Evolutionary conservation across 129 eudicot genomes (phyloP).

Genomic region (Cynara cardunculus): DNA sequence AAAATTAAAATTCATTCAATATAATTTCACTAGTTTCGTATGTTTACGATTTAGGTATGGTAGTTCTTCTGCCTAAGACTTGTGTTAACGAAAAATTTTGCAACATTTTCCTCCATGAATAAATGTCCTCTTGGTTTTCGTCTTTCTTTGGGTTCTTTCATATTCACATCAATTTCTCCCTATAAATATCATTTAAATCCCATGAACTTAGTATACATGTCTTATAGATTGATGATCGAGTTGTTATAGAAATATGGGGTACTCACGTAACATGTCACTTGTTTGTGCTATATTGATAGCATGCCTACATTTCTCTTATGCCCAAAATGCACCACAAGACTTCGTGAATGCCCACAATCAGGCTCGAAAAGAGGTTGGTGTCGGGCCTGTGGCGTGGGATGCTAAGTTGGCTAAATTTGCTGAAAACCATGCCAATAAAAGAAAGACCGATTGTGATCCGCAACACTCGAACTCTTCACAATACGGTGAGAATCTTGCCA

Average conservation of each 20-base stretch:
- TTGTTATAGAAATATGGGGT: not conserved
- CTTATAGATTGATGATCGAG: not conserved
- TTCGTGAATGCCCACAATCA: slow-evolving; percentile 28
- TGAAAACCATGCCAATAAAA: slow-evolving; percentile 18
- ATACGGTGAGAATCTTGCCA: slow-evolving; percentile 61
- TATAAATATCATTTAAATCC: slow-evolving; percentile 11
- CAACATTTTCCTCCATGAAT: slow-evolving; percentile 15
- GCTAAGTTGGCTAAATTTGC: slow-evolving; percentile 21
- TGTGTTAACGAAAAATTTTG: not conserved
- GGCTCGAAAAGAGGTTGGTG: slow-evolving; percentile 18
- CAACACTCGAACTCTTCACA: slow-evolving; percentile 36
- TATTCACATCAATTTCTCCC: not conserved
- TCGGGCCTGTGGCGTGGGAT: slow-evolving; percentile 19
- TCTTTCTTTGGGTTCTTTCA: not conserved
- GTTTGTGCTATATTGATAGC: slow-evolving; percentile 17
- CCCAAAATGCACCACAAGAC: slow-evolving; percentile 23
- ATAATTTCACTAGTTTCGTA: too few relatives aligned
- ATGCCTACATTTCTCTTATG: not conserved
- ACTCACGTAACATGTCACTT: slow-evolving; percentile 14
- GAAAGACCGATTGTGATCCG: slow-evolving; percentile 23
- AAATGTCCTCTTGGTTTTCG: not conserved
- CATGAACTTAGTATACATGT: not conserved
- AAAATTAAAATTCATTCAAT: too few relatives aligned
- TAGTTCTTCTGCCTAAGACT: slow-evolving; percentile 22
- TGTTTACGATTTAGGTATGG: slow-evolving; percentile 17